Evolutionary conservation across 73 alveolate genomes (phyloP).

Genomic region (Breviolum minutum): DNA sequence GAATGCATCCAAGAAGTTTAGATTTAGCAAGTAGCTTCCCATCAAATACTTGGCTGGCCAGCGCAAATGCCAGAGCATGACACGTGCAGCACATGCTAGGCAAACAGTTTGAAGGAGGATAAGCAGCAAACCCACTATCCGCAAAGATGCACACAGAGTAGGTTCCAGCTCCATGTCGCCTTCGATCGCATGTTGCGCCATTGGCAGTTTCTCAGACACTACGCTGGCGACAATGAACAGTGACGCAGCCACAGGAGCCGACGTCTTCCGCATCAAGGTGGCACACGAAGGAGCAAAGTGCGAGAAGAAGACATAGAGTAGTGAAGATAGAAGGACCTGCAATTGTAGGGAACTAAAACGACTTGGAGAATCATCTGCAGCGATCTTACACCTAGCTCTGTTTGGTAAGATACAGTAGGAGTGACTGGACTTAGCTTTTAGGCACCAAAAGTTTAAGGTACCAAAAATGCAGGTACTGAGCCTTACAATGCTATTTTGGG

Average conservation of each 20-base stretch:
- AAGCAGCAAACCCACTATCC: slow-evolving; percentile 15
- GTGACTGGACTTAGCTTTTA: not conserved
- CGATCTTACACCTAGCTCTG: no score
- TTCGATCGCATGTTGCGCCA: slow-evolving; percentile 56
- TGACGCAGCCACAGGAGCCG: not conserved
- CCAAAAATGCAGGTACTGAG: no score
- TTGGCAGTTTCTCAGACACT: not conserved
- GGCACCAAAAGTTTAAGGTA: no score
- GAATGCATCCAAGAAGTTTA: slow-evolving; percentile 60
- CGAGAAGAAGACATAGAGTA: slow-evolving; percentile 13
- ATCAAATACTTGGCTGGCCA: slow-evolving; percentile 73
- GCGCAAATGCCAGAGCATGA: not conserved
- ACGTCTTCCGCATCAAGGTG: not conserved
- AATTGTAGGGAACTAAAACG: not conserved
- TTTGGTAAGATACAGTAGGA: not conserved
- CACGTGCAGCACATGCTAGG: not conserved
- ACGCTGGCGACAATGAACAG: slow-evolving; percentile 6
- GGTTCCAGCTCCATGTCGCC: not conserved
- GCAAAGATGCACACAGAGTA: not conserved
- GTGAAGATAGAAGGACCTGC: slow-evolving; percentile 44
- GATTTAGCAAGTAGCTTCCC: slow-evolving; percentile 72
- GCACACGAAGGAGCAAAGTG: slow-evolving; percentile 32
- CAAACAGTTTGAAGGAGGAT: slow-evolving; percentile 33
- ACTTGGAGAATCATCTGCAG: not conserved
- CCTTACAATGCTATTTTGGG: no score